Conservation (phyloP, 2,329 filamentous ascomycete genomes). For the Colletotrichum sp. region DNA sequence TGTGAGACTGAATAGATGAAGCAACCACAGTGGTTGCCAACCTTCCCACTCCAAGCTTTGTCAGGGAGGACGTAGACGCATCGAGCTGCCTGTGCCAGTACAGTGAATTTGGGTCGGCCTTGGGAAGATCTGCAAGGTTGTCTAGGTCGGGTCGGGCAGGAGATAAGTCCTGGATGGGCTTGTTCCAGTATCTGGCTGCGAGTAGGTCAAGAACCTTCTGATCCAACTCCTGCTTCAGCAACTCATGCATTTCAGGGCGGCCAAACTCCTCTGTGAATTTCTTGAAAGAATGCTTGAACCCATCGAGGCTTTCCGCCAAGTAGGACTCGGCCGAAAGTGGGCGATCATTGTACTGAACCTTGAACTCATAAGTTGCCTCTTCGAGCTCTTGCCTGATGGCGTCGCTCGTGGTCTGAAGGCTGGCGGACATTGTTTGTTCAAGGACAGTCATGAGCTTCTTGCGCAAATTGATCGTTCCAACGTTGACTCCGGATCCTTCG, state of each 20-base stretch:
- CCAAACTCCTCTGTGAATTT: slow-evolving; percentile 91
- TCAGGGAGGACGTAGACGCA: slow-evolving; percentile 86
- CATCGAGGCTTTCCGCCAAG: slow-evolving; percentile 90
- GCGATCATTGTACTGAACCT: slow-evolving; percentile 98
- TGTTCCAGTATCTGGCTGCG: slow-evolving; percentile 96
- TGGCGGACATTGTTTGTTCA: slow-evolving; percentile 96
- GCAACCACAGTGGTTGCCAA: slow-evolving; percentile 92
- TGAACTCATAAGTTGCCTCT: slow-evolving; percentile 97
- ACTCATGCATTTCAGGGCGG: slow-evolving; percentile 83
- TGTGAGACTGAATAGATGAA: slow-evolving; percentile 81
- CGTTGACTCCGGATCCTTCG: slow-evolving; percentile 70
- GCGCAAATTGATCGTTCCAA: slow-evolving; percentile 85
- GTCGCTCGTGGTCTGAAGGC: slow-evolving; percentile 86
- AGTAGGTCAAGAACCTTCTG: slow-evolving; percentile 93
- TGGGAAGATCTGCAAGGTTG: slow-evolving; percentile 78
- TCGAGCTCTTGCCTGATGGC: slow-evolving; percentile 94
- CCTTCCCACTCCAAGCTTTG: slow-evolving; percentile 91
- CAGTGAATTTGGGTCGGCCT: slow-evolving; percentile 80
- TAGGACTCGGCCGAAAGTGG: slow-evolving; percentile 96
- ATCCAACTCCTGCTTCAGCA: slow-evolving; percentile 91
- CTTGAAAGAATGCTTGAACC: slow-evolving; percentile 98
- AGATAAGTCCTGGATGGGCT: slow-evolving; percentile 84
- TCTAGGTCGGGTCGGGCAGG: slow-evolving; percentile 71
- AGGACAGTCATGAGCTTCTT: slow-evolving; percentile 98
- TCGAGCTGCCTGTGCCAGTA: slow-evolving; percentile 97